phyloP scores from a whole-genome alignment of 2,329 filamentous ascomycete species.

The Monilinia aucupariae region DNA sequence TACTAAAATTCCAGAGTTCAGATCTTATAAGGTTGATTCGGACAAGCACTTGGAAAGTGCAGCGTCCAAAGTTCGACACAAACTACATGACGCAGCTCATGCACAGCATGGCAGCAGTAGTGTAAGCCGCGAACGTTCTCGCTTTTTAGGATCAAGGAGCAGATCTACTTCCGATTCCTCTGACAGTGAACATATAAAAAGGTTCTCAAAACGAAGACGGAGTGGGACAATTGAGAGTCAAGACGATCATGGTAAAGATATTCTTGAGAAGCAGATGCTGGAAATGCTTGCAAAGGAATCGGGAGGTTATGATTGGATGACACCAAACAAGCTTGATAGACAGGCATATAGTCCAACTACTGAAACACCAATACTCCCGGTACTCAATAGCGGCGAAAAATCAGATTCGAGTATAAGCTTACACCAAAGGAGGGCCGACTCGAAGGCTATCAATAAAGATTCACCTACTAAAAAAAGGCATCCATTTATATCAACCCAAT shows the following conservation, averaged over 20 bases:
- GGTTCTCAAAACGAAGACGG: conserved; percentile 37
- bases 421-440: conserved; percentile 26
- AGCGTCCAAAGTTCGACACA: conserved; percentile 55
- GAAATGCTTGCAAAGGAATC: conserved; percentile 54
- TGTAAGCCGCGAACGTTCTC: conserved; percentile 46
- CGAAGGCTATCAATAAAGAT: conserved; percentile 21
- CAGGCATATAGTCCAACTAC: conserved; percentile 19
- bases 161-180: conserved; percentile 57
- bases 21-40: conserved; percentile 27
- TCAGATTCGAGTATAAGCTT: conserved; percentile 17
- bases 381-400: conserved; percentile 19
- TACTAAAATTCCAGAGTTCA: conserved; percentile 35
- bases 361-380: conserved; percentile 20
- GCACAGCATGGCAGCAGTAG: conserved; percentile 52
- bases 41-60: conserved; percentile 43
- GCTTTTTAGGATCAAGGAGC: conserved; percentile 48
- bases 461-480: conserved; percentile 20
- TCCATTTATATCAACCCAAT: conserved; percentile 23
- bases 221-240: conserved; percentile 42
- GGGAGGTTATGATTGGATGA: conserved; percentile 27
- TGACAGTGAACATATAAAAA: conserved; percentile 43
- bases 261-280: conserved; percentile 57
- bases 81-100: conserved; percentile 45
- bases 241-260: conserved; percentile 46
- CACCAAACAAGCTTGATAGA: conserved; percentile 20